phyloP scores from a whole-genome alignment of 805 yeast genomes.

The Metschnikowia kofuensis region DNA sequence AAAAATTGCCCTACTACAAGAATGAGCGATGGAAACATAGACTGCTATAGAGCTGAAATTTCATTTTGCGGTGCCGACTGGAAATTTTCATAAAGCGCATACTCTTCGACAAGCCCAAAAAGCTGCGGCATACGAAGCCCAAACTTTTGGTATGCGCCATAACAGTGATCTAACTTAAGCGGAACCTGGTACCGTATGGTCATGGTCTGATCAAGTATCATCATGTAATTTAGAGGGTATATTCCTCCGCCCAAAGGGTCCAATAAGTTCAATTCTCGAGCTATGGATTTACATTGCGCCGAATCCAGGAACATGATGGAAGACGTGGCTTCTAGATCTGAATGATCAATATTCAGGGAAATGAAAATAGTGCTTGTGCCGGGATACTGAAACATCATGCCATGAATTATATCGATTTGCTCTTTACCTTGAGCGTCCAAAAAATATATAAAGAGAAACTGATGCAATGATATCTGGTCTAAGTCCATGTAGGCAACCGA shows the following conservation, averaged over 20 bases:
- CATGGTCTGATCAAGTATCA: conserved; percentile 19
- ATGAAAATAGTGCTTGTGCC: conserved; percentile 13
- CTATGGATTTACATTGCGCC: conserved; percentile 21
- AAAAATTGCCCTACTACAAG: conserved; percentile 35
- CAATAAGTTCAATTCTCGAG: conserved; percentile 23
- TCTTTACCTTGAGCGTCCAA: conserved; percentile 35
- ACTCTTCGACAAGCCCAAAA: conserved; percentile 13
- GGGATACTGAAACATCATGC: conserved; percentile 9
- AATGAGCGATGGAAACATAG: not conserved
- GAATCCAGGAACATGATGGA: conserved; percentile 6
- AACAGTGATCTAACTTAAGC: conserved; percentile 14
- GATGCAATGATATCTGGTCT: not conserved
- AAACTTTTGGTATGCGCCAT: conserved; percentile 21
- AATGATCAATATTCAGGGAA: conserved; percentile 15
- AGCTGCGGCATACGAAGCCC: conserved; percentile 17
- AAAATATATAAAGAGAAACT: conserved; percentile 22
- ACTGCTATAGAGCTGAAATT: too few species aligned
- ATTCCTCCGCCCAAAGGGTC: conserved; percentile 39
- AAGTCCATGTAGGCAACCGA: conserved; percentile 2
- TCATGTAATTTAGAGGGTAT: conserved; percentile 32
- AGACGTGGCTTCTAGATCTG: not conserved
- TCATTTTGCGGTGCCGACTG: too few species aligned
- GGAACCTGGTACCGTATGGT: conserved; percentile 19
- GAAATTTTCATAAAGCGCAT: not conserved
- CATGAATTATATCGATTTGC: conserved; percentile 17